Percentiles rank a stretch among this genome's conserved stretches.
These are phyloP conservation scores for Mallotus nudiflorus DNA, from an alignment of 345 rosid species.

Conservation along the genomic window DNA sequence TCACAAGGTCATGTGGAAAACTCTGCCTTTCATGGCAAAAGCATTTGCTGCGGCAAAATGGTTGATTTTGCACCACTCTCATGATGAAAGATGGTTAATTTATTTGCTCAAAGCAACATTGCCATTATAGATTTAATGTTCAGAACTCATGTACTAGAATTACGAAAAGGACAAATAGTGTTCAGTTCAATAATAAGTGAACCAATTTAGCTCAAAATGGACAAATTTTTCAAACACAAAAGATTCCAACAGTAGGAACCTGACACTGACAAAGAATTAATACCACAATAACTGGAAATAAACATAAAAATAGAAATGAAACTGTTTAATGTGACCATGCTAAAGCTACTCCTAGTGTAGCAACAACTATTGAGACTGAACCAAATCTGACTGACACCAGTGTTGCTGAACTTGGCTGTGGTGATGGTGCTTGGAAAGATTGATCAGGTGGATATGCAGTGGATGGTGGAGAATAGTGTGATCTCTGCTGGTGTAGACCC, in stretches of 20 bases:
- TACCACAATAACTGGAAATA: neutral
- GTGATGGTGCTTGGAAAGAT: conserved; percentile 28
- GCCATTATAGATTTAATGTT: too few species aligned
- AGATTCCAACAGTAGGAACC: neutral
- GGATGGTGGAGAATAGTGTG: conserved; percentile 25
- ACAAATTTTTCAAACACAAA: neutral
- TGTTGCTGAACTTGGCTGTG: conserved; percentile 39
- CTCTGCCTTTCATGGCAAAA: too few species aligned
- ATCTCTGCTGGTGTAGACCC: conserved; percentile 38
- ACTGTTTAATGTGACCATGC: conserved; percentile 3
- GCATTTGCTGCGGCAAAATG: too few species aligned
- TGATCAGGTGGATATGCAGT: conserved; percentile 38
- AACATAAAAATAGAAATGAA: neutral
- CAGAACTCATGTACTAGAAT: too few species aligned
- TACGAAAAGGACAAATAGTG: too few species aligned
- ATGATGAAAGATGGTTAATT: too few species aligned
- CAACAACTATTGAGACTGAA: conserved; percentile 18
- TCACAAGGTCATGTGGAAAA: too few species aligned
- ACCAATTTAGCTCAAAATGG: neutral
- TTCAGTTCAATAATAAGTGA: neutral
- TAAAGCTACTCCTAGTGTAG: conserved; percentile 16
- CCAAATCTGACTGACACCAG: conserved; percentile 8
- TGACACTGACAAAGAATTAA: neutral
- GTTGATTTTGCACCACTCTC: too few species aligned
- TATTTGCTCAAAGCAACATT: too few species aligned